phyloP scores from a whole-genome alignment of 176 grass and related monocot species.

The Bromus sterilis region DNA sequence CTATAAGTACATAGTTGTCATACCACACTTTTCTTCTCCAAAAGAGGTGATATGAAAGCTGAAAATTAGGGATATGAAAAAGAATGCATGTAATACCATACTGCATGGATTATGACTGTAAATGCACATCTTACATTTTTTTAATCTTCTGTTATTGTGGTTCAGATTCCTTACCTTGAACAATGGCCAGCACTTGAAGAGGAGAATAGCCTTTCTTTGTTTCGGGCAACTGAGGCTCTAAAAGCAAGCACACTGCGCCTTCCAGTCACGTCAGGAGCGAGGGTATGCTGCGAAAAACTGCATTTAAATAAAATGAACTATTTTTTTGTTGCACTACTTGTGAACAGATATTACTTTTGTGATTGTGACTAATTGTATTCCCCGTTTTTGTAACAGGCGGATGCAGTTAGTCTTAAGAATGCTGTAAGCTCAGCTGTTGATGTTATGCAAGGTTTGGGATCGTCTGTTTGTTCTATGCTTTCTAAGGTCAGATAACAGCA shows the following conservation, averaged over 20 bases:
- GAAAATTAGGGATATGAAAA: background rate
- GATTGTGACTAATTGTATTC: slow-evolving; percentile 13
- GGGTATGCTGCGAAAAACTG: slow-evolving; percentile 41
- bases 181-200: slow-evolving; percentile 62
- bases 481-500: slow-evolving; percentile 55
- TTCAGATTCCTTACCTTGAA: slow-evolving; percentile 68
- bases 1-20: background rate
- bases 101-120: background rate
- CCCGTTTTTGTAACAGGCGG: slow-evolving; percentile 41
- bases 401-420: slow-evolving; percentile 75
- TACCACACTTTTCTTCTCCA: background rate
- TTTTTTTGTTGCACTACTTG: background rate
- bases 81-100: background rate
- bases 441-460: slow-evolving; percentile 86
- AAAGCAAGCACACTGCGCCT: slow-evolving; percentile 89
- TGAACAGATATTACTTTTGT: background rate
- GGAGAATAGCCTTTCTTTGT: slow-evolving; percentile 61
- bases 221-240: slow-evolving; percentile 62
- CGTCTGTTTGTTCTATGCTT: slow-evolving; percentile 61
- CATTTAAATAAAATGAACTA: slow-evolving; percentile 2
- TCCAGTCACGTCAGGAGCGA: slow-evolving; percentile 65
- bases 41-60: background rate
- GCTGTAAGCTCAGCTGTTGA: slow-evolving; percentile 82
- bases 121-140: background rate
- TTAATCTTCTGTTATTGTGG: slow-evolving; percentile 23